Base-by-base conservation (phyloP, 164 flowering plant species). In the Magnolia sinica region DNA sequence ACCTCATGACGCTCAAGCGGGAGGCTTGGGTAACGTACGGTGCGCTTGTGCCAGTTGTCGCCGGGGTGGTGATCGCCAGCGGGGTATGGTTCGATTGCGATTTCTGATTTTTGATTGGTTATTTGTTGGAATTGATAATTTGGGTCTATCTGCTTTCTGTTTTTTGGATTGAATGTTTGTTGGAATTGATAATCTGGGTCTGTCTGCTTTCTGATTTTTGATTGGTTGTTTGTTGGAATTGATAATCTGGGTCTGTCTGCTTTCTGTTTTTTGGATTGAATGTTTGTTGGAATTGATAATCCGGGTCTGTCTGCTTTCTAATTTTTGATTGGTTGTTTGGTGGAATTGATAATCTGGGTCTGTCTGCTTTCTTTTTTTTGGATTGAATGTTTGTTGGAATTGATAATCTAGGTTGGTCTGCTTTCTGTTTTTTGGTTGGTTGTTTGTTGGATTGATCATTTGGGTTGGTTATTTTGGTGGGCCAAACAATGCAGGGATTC, bases 11-110 rank as follows among this genome's bases (percentile, higher is more conserved):
- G 23, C 59, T 88, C 61, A 91, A 91, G 86, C 84, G 90, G 78
- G 94, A 90, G 78, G 89, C 88, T n/a, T 91, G 96, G 92, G 72
- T 89, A 31, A 90, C 93, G 1, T 91, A 91, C 80, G 92, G 87
- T 68, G 89, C 94, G 16, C 87, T 91, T 52, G 86, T 91, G 4
- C 96, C 96, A 3, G 96, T 91, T 31, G 94, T 91, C 73, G 61
- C 87, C 50, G 96, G 96, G 8, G 92, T 91, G 52, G 86, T 91
- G 22, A 88, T 91, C 64, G 96, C 96, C 1, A 91, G 91, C 79
- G 96, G 91, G 92, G 96, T 91, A 72, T 74, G 71, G 37, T 1
- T 55, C 50, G 9, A 49, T 19, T 23, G 66, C n/a, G 7, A 37
- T 37, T 37, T 37, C 45, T 5, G 45, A 29, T 70, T 29, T 19